phyloP scores from a whole-genome alignment of 805 yeast genomes.

The Pichia ethanolica region DNA sequence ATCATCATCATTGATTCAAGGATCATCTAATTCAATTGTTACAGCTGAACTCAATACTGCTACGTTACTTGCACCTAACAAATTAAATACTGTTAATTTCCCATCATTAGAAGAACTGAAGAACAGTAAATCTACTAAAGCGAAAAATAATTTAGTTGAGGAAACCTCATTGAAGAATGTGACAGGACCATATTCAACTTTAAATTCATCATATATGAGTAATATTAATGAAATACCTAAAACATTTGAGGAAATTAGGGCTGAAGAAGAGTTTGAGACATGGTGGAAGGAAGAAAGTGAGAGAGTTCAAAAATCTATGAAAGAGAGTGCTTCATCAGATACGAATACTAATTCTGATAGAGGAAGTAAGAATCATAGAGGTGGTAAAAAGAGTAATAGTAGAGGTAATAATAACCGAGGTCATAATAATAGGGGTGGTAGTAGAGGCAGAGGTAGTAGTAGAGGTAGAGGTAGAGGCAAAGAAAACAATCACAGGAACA shows the following conservation, averaged over 20 bases:
- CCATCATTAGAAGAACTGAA: conserved; percentile 15
- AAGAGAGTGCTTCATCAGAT: not conserved
- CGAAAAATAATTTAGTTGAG: not conserved
- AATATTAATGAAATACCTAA: conserved; percentile 2
- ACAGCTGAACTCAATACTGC: conserved; percentile 11
- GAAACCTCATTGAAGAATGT: not conserved
- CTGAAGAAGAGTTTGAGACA: conserved; percentile 74
- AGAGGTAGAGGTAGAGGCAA: not conserved
- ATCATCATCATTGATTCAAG: not conserved
- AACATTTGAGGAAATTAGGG: conserved; percentile 61
- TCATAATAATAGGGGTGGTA: not conserved
- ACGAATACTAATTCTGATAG: not conserved
- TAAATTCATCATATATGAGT: no score
- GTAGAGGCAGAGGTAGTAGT: conserved; percentile 1
- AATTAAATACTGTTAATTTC: conserved; percentile 10
- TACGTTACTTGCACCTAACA: conserved; percentile 38
- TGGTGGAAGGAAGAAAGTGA: conserved; percentile 85
- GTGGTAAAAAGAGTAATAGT: not conserved
- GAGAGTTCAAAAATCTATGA: conserved; percentile 45
- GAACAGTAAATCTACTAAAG: not conserved
- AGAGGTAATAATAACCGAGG: not conserved
- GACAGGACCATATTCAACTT: no score
- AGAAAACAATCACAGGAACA: not conserved
- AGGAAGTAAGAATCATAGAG: not conserved
- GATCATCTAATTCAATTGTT: not conserved